Evolutionary conservation across 129 eudicot species (phyloP).

Genomic region (Solidago caesia): DNA sequence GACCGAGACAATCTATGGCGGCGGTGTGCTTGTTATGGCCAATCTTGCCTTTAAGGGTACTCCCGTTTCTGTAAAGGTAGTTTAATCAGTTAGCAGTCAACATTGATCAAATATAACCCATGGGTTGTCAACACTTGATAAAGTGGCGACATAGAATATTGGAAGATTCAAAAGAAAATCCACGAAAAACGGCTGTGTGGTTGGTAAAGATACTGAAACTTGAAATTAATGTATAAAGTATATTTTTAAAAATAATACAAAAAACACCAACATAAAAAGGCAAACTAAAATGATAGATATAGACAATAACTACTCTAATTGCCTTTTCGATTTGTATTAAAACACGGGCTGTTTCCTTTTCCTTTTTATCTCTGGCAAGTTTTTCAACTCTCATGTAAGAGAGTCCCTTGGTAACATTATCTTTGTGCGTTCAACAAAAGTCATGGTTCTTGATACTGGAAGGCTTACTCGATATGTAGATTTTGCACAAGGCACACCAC

Average conservation of each 20-base stretch:
- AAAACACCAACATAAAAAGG: conserved; percentile 11
- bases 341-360: conserved; percentile 70
- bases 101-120: too few species aligned
- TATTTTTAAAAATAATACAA: conserved; percentile 19
- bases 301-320: conserved; percentile 8
- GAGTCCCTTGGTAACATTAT: conserved; percentile 72
- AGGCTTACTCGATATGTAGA: conserved; percentile 76
- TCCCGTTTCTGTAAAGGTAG: too few species aligned
- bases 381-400: conserved; percentile 76
- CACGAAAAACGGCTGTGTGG: too few species aligned
- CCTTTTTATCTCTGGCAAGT: conserved; percentile 74
- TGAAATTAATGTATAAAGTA: background rate
- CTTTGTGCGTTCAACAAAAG: conserved; percentile 85
- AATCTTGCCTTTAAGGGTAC: too few species aligned
- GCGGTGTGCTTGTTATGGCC: too few species aligned
- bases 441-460: conserved; percentile 92
- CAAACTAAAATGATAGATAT: background rate
- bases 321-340: conserved; percentile 90
- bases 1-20: too few species aligned
- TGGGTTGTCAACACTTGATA: background rate
- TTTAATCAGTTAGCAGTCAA: too few species aligned
- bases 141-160: background rate
- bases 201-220: too few species aligned
- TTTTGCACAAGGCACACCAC: conserved; percentile 97
- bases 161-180: too few species aligned